Percentiles rank a stretch among this genome's conserved stretches.
Evolutionary conservation across 495 filamentous ascomycete species (phyloP).

Genomic region (Trichoderma reesei): DNA sequence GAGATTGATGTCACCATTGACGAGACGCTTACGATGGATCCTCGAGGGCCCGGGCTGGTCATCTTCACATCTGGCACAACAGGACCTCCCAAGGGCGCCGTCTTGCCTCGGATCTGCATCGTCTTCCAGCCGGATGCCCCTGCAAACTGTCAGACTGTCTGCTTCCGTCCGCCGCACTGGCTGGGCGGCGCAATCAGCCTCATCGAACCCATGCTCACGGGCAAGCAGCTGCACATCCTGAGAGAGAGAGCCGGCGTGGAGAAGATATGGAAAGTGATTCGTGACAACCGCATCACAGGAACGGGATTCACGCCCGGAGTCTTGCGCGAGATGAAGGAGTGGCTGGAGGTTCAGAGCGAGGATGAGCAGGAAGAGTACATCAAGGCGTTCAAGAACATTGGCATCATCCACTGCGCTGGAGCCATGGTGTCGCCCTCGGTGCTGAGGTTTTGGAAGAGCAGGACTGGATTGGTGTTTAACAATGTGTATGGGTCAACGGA

Average conservation of each 20-base stretch:
- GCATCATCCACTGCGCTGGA: not conserved
- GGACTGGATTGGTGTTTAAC: not conserved
- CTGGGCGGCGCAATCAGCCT: constrained; percentile 1
- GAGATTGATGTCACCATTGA: not conserved
- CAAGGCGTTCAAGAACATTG: not conserved
- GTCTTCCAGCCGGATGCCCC: constrained; percentile 1
- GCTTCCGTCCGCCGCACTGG: not conserved
- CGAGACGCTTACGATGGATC: constrained; percentile 3
- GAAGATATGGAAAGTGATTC: not conserved
- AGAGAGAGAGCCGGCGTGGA: not conserved
- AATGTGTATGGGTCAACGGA: not conserved
- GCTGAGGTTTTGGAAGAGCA: not conserved
- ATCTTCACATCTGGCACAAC: constrained; percentile 1
- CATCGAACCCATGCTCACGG: constrained; percentile 8
- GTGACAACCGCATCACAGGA: not conserved
- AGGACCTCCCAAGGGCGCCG: not conserved
- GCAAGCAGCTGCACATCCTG: not conserved
- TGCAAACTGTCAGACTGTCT: not conserved
- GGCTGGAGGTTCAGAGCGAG: not conserved
- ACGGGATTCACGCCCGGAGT: not conserved
- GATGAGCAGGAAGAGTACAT: constrained; percentile 5
- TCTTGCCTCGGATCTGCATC: not conserved
- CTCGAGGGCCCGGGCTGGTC: not conserved
- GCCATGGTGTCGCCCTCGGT: not conserved
- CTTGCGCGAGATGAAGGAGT: constrained; percentile 3